Evolutionary conservation across 2,329 filamentous ascomycete species (phyloP), one percentile per base, ranked within the genome.

Genomic region (Botrytis hyacinthi): DNA sequence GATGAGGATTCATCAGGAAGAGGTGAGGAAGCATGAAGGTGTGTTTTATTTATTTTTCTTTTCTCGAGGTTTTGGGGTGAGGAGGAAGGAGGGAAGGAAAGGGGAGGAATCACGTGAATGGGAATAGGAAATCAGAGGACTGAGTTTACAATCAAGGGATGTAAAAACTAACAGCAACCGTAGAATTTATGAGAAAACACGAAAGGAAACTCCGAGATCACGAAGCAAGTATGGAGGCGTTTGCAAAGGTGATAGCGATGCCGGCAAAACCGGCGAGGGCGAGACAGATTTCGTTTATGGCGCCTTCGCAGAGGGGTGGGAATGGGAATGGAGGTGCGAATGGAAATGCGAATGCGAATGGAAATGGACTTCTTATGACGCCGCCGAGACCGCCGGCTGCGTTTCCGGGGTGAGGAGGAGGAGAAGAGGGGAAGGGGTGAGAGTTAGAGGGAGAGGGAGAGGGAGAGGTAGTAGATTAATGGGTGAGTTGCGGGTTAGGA

Each of bases 231-330:
- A 75, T 77, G 46, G 79, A 80, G 73, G 78, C 78, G 6, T 80
- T 80, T 68, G 79, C 79, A 16, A 80, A 78, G 73, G 79, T 80
- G 12, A 80, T 80, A 37, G 79, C 79, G 40, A 80, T 79, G 78
- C 79, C 79, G 16, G 78, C 77, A 3, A 80, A 77, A 71, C 74
- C 76, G 54, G 76, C 73, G 10, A 70, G 77, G 71, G 75, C 75
- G 54, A 72, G 78, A 35, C 76, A 79, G 48, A 76, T 79, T 37
- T 78, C 79, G 4, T 78, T 78, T 60, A 73, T 79, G 66, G 66
- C 73, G 20, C 75, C 76, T 60, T 57, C 69, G 26, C 59, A 66
- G 40, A 42, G 40, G 14, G 29, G 10, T 22, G 67, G 32, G 32
- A 48, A 20, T 22, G 57, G 4, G 12, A 57, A 59, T 26, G 61